Evolutionary conservation across 768 basidiomycete species (phyloP).

Genomic region (Amanita brunnescens): DNA sequence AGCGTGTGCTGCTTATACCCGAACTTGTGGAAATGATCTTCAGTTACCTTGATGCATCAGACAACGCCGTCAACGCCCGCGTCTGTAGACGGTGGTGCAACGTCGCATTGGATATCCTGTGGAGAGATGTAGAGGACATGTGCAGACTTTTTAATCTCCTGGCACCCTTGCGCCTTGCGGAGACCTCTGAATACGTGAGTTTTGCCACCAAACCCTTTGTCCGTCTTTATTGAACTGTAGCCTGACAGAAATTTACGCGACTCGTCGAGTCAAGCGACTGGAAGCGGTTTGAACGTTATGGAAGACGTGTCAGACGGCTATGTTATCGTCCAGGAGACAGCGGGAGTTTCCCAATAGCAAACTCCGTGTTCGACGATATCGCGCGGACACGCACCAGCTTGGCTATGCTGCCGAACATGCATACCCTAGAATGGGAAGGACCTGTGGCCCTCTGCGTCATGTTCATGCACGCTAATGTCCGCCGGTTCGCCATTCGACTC

Average conservation of each 20-base stretch:
- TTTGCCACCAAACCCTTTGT: background rate
- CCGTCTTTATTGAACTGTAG: background rate
- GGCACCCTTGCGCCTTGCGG: constrained; percentile 28
- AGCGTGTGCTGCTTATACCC: constrained; percentile 43
- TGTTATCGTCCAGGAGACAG: constrained; percentile 7
- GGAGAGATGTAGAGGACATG: constrained; percentile 44
- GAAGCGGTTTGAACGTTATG: constrained; percentile 46
- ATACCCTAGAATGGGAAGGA: constrained; percentile 40
- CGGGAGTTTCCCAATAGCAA: constrained; percentile 12
- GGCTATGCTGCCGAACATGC: constrained; percentile 47
- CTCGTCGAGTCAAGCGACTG: constrained; percentile 42
- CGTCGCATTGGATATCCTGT: constrained; percentile 47
- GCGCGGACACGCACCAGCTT: constrained; percentile 45
- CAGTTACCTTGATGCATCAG: constrained; percentile 28
- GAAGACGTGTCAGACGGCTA: constrained; percentile 32
- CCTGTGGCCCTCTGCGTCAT: constrained; percentile 27
- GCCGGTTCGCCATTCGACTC: constrained; percentile 3
- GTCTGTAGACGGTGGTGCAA: constrained; percentile 57
- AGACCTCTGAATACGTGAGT: constrained; percentile 21
- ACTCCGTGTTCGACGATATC: constrained; percentile 42
- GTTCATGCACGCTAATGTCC: constrained; percentile 49
- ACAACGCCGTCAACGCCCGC: constrained; percentile 36
- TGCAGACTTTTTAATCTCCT: constrained; percentile 38
- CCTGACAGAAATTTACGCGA: constrained; percentile 30
- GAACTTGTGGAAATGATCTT: constrained; percentile 55